These are phyloP conservation scores for Sclerotinia borealis DNA, from an alignment of 2,329 filamentous ascomycete species.

Conservation along the genomic window DNA sequence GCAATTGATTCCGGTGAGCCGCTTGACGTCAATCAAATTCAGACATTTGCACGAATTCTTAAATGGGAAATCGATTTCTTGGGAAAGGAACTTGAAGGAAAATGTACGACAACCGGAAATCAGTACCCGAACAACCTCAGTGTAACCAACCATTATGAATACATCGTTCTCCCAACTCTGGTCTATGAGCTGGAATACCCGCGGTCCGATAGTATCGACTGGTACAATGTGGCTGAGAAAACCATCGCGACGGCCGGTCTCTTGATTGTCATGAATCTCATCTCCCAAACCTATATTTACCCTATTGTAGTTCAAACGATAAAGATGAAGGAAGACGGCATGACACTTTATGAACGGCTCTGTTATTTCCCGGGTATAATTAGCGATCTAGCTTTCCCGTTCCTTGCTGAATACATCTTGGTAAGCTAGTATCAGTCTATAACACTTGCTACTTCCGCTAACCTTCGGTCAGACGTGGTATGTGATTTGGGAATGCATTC, in stretches of 20 bases:
- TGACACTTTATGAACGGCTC: conserved; percentile 56
- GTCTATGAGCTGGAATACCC: conserved; percentile 78
- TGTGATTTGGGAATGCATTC: conserved; percentile 70
- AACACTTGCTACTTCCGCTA: conserved; percentile 3
- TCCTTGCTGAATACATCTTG: conserved; percentile 68
- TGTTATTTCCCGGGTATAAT: conserved; percentile 67
- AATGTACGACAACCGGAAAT: conserved; percentile 44
- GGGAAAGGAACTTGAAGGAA: conserved; percentile 55
- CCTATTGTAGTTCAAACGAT: conserved; percentile 64
- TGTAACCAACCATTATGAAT: conserved; percentile 60
- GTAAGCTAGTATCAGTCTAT: conserved; percentile 14
- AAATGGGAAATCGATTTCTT: conserved; percentile 54
- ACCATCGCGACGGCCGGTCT: conserved; percentile 62
- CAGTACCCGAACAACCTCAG: conserved; percentile 67
- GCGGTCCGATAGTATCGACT: conserved; percentile 62
- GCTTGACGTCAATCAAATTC: conserved; percentile 56
- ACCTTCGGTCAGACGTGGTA: conserved; percentile 57
- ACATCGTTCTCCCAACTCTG: conserved; percentile 67
- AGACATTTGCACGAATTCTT: conserved; percentile 59
- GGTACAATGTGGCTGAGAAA: conserved; percentile 71
- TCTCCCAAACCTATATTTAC: conserved; percentile 72
- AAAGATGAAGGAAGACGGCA: conserved; percentile 59
- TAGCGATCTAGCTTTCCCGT: conserved; percentile 69
- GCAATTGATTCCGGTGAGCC: conserved; percentile 56
- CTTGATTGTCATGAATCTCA: conserved; percentile 72